These are phyloP conservation scores for Neurospora sp. DNA, from an alignment of 495 filamentous ascomycete genomes.

Conservation along the genomic window DNA sequence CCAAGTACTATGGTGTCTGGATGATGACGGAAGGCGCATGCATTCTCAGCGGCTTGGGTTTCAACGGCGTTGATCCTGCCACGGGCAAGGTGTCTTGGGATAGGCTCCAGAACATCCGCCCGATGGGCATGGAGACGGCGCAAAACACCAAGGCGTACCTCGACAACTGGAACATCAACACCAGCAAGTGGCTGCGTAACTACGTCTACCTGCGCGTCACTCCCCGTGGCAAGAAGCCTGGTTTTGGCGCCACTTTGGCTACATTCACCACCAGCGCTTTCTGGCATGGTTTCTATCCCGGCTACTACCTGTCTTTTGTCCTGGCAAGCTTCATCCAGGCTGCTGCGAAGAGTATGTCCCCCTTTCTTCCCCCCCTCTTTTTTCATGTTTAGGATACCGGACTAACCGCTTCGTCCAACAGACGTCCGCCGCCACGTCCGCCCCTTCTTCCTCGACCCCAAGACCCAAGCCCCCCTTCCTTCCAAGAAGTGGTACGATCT, in stretches of 20 bases:
- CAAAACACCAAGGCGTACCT: conserved; percentile 86
- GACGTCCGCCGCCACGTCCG: conserved; percentile 83
- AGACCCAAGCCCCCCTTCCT: conserved; percentile 50
- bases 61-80: conserved; percentile 78
- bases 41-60: conserved; percentile 87
- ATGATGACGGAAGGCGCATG: conserved; percentile 86
- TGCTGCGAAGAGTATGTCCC: conserved; percentile 73
- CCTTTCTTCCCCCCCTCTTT: neutral
- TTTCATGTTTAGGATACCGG: neutral
- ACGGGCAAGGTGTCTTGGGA: conserved; percentile 83
- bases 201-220: conserved; percentile 95
- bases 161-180: conserved; percentile 96
- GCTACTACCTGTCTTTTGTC: conserved; percentile 88
- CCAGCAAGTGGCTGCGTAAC: conserved; percentile 92
- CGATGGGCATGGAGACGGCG: conserved; percentile 71
- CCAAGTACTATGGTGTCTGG: conserved; percentile 97
- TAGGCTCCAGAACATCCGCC: conserved; percentile 76
- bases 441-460: conserved; percentile 80
- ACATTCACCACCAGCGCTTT: conserved; percentile 91
- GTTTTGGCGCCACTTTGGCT: conserved; percentile 87
- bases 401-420: conserved; percentile 25
- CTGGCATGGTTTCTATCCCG: conserved; percentile 97
- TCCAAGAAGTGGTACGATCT: conserved; percentile 83
- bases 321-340: conserved; percentile 86
- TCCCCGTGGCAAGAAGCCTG: conserved; percentile 89